Conservation (phyloP, 2,329 filamentous ascomycete species). For the Ophiostoma pallidulum region DNA sequence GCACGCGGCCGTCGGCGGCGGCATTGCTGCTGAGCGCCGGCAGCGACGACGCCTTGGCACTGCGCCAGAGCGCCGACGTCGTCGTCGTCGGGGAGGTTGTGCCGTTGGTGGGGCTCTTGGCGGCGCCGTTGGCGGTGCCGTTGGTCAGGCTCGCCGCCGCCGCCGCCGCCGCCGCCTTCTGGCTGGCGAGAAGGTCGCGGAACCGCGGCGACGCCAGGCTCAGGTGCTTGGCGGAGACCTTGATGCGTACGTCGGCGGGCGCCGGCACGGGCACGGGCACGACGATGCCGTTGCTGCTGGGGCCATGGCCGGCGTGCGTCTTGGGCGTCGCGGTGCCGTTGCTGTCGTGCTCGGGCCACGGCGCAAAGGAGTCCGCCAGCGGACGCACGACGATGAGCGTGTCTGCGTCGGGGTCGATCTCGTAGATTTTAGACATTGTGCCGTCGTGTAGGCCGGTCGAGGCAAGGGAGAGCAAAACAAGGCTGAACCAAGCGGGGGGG, state of each 20-base stretch:
- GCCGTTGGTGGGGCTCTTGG: neutral
- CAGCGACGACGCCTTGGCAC: neutral
- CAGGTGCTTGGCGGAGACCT: constrained; percentile 29
- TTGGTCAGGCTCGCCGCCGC: neutral
- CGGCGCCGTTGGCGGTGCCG: neutral
- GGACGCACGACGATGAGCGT: constrained; percentile 24
- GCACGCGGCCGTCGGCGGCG: constrained; percentile 23
- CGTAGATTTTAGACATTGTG: constrained; percentile 25
- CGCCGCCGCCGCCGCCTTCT: neutral
- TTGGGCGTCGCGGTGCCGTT: constrained; percentile 4
- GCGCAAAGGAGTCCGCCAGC: constrained; percentile 16
- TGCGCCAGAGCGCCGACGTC: neutral
- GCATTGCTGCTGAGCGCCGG: constrained; percentile 12
- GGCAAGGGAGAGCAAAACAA: neutral
- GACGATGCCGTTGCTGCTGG: neutral
- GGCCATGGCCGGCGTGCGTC: constrained; percentile 6
- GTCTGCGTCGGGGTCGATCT: constrained; percentile 27
- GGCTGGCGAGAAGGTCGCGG: constrained; percentile 17
- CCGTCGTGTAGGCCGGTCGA: constrained; percentile 1
- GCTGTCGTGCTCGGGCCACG: constrained; percentile 15
- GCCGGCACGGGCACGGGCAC: too few relatives aligned
- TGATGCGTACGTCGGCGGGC: constrained; percentile 23
- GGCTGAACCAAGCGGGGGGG: neutral
- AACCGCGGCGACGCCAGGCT: constrained; percentile 25
- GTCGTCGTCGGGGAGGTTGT: neutral